phyloP scores from a whole-genome alignment of 352 stramenopile species.

The Phytophthora multivora region DNA sequence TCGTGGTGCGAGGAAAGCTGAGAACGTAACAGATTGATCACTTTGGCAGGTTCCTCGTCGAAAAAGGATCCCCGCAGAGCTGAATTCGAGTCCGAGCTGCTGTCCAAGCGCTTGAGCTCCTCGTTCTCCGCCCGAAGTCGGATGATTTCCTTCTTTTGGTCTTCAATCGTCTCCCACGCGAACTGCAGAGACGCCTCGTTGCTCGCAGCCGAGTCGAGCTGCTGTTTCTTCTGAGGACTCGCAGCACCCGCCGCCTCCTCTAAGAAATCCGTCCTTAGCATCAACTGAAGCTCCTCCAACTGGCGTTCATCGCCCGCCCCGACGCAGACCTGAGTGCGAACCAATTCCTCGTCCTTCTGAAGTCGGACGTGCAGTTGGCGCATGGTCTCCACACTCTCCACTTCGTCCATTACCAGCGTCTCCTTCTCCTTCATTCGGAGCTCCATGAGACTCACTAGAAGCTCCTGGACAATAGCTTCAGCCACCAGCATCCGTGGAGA shows the following conservation, averaged over 20 bases:
- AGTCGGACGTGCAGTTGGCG: conserved; percentile 48
- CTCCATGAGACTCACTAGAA: conserved; percentile 60
- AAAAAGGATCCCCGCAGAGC: conserved; percentile 24
- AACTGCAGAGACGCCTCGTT: conserved; percentile 76
- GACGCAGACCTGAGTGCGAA: conserved; percentile 46
- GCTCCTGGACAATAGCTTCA: conserved; percentile 70
- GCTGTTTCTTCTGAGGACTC: conserved; percentile 36
- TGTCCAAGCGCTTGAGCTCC: conserved; percentile 30
- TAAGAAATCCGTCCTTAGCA: conserved; percentile 58
- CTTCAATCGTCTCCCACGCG: conserved; percentile 75
- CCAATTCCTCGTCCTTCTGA: conserved; percentile 48
- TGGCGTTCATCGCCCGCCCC: conserved; percentile 58
- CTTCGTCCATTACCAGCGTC: conserved; percentile 56
- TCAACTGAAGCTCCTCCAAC: conserved; percentile 54
- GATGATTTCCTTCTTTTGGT: conserved; percentile 73
- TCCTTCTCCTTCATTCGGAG: conserved; percentile 64
- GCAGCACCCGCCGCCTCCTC: conserved; percentile 40
- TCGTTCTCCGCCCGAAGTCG: conserved; percentile 63
- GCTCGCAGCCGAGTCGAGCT: conserved; percentile 33
- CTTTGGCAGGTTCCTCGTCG: conserved; percentile 36
- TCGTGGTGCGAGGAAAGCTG: conserved; percentile 62
- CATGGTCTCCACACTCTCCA: conserved; percentile 64
- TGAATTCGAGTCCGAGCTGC: conserved; percentile 1
- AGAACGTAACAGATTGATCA: conserved; percentile 56
- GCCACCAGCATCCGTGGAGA: conserved; percentile 54